These are phyloP conservation scores for Pseudomicrostroma phylloplanum DNA, from an alignment of 1,284 basidiomycete species.

Conservation along the genomic window DNA sequence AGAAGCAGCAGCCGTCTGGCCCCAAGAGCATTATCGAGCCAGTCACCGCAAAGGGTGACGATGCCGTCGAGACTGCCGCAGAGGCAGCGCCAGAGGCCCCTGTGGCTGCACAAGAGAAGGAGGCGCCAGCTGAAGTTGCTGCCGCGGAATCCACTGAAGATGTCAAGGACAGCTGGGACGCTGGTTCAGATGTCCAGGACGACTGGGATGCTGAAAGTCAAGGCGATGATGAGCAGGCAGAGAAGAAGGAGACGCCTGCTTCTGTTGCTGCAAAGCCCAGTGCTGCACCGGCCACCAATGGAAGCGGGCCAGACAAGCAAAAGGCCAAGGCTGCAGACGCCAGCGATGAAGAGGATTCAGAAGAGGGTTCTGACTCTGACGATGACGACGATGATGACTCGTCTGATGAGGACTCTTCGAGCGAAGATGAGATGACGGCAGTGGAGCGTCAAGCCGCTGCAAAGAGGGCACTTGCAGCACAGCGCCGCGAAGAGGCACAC, in stretches of 20 bases:
- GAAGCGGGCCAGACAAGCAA: slow-evolving; percentile 7
- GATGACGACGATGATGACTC: slow-evolving; percentile 57
- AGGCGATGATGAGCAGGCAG: slow-evolving; percentile 50
- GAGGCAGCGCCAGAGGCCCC: slow-evolving; percentile 16
- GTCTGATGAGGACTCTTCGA: slow-evolving; percentile 54
- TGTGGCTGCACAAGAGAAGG: slow-evolving; percentile 38
- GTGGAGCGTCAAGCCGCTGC: slow-evolving; percentile 62
- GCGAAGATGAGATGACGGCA: slow-evolving; percentile 50
- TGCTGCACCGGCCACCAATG: slow-evolving; percentile 13
- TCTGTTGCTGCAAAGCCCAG: slow-evolving; percentile 21
- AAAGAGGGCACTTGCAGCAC: slow-evolving; percentile 75
- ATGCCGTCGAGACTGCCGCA: slow-evolving; percentile 25
- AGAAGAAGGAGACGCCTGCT: slow-evolving; percentile 19
- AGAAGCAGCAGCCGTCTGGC: slow-evolving; percentile 57
- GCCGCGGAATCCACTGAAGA: slow-evolving; percentile 45
- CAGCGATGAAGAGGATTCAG: slow-evolving; percentile 53
- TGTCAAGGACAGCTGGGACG: slow-evolving; percentile 52
- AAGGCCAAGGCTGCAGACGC: slow-evolving; percentile 16
- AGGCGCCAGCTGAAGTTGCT: slow-evolving; percentile 28
- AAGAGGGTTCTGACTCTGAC: slow-evolving; percentile 53
- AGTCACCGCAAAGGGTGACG: slow-evolving; percentile 10
- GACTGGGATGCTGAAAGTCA: slow-evolving; percentile 84
- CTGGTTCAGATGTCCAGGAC: slow-evolving; percentile 59
- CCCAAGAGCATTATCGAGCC: slow-evolving; percentile 13
- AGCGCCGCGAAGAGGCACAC: slow-evolving; percentile 71